phyloP scores from a whole-genome alignment of 192 early-diverging fungal species.

The Geranomyces michiganensis region DNA sequence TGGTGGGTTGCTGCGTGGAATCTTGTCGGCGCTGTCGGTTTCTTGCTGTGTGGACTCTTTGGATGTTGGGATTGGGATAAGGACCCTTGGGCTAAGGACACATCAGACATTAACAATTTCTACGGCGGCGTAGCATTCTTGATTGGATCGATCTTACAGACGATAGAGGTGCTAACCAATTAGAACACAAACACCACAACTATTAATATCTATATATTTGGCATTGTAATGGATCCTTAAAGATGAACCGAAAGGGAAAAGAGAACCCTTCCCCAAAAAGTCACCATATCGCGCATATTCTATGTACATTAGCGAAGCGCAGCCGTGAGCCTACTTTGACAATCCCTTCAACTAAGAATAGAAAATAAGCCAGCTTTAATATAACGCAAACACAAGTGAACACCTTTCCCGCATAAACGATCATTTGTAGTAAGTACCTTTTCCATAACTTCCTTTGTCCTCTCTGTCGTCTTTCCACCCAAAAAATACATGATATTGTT shows the following conservation, averaged over 20 bases:
- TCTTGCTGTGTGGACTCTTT: constrained; percentile 17
- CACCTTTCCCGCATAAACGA: too few relatives aligned
- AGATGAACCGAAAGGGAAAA: too few relatives aligned
- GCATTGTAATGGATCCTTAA: too few relatives aligned
- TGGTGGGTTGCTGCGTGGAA: constrained; percentile 18
- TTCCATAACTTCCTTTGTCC: neutral
- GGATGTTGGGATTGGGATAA: constrained; percentile 3
- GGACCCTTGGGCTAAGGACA: neutral
- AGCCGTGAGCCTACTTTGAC: too few relatives aligned
- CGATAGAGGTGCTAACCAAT: neutral
- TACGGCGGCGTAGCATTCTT: constrained; percentile 9
- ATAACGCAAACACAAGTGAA: too few relatives aligned
- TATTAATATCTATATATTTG: too few relatives aligned
- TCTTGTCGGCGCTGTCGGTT: constrained; percentile 12
- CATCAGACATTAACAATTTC: neutral
- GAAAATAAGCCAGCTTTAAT: too few relatives aligned
- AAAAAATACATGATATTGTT: neutral
- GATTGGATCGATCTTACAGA: neutral
- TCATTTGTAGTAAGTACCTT: too few relatives aligned
- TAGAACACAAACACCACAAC: neutral
- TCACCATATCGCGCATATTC: too few relatives aligned
- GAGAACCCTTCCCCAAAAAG: too few relatives aligned
- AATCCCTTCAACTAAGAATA: too few relatives aligned
- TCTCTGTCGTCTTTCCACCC: neutral
- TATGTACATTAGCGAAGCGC: too few relatives aligned